Conservation (phyloP, 2,329 filamentous ascomycete species). For the Allantophomopsis cytisporea region DNA sequence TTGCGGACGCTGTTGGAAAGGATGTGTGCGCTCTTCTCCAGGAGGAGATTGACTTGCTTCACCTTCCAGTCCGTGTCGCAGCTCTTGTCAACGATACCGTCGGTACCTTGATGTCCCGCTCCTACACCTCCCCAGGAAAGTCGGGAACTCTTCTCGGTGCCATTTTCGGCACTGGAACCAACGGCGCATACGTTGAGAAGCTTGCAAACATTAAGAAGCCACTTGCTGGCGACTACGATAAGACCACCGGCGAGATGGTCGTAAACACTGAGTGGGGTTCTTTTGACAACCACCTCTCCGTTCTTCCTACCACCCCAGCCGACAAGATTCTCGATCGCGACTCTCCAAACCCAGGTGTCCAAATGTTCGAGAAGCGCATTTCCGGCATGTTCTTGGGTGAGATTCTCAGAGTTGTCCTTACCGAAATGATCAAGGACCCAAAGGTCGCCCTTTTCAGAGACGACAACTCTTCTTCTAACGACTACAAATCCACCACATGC, state of each 20-base stretch:
- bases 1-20: conserved; percentile 84
- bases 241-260: conserved; percentile 83
- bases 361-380: conserved; percentile 98
- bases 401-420: conserved; percentile 66
- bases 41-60: conserved; percentile 72
- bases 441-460: conserved; percentile 62
- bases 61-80: conserved; percentile 84
- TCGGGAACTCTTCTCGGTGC: conserved; percentile 80
- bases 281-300: conserved; percentile 86
- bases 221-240: conserved; percentile 57
- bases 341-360: conserved; percentile 82
- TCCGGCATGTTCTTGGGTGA: conserved; percentile 98
- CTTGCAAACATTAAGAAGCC: conserved; percentile 72
- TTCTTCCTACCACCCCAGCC: conserved; percentile 75
- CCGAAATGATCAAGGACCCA: conserved; percentile 58
- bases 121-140: conserved; percentile 84
- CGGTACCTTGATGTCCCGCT: conserved; percentile 92
- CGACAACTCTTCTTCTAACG: conserved; percentile 58
- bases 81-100: conserved; percentile 97
- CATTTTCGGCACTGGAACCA: conserved; percentile 96
- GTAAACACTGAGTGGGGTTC: conserved; percentile 98
- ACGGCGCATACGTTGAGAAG: conserved; percentile 95
- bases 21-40: conserved; percentile 90
- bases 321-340: conserved; percentile 66
- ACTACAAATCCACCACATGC: conserved; percentile 53